phyloP scores from a whole-genome alignment of 2,329 filamentous ascomycete genomes.

The Colletotrichum tanaceti region DNA sequence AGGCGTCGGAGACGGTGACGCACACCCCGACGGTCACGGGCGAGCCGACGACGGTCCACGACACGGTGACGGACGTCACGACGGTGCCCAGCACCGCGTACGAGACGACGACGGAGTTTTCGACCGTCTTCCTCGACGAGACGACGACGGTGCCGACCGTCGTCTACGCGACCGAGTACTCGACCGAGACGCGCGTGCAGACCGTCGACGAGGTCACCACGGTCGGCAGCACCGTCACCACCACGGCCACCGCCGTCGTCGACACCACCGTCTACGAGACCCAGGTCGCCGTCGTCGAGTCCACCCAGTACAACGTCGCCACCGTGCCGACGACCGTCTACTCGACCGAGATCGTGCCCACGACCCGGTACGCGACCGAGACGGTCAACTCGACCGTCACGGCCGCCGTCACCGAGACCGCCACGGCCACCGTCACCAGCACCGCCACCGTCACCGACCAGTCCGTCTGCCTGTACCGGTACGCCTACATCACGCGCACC shows the following conservation, averaged over 20 bases:
- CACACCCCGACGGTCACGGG: slow-evolving; percentile 14
- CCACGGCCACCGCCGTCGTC: slow-evolving; percentile 13
- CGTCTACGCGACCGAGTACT: slow-evolving; percentile 6
- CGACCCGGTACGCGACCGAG: slow-evolving; percentile 1
- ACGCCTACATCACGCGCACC: slow-evolving; percentile 22
- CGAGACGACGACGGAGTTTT: slow-evolving; percentile 3
- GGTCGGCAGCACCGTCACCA: slow-evolving; percentile 20
- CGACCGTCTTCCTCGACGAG: slow-evolving; percentile 15
- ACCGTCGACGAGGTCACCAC: slow-evolving; percentile 14
- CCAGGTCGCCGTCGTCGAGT: slow-evolving; percentile 7
- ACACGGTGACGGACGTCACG: slow-evolving; percentile 13
- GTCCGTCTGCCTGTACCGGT: slow-evolving; percentile 18
- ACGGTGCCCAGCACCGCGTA: slow-evolving; percentile 12
- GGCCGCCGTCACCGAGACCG: neutral
- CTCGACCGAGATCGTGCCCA: slow-evolving; percentile 12
- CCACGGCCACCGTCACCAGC: slow-evolving; percentile 7
- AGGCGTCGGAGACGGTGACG: slow-evolving; percentile 11
- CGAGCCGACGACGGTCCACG: slow-evolving; percentile 11
- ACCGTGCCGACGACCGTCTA: slow-evolving; percentile 21
- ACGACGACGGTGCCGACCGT: slow-evolving; percentile 13
- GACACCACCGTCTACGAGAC: slow-evolving; percentile 27
- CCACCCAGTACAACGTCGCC: slow-evolving; percentile 22
- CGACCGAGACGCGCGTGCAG: slow-evolving; percentile 5
- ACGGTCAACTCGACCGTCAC: slow-evolving; percentile 14
- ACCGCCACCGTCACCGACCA: slow-evolving; percentile 18